phyloP scores from a whole-genome alignment of 176 grass and related monocot species.

The Hordeum vulgare region MorexV3_pseudomolecules_assembly NC_058520.1:127232066-127232565 shows the following conservation, averaged over 20 bases:
- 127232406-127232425: constrained; percentile 21
- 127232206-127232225: too few relatives aligned
- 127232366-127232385: neutral
- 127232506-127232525: constrained; percentile 78
- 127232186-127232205: neutral
- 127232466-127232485: constrained; percentile 50
- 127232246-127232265: neutral
- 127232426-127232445: constrained; percentile 70
- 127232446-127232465: constrained; percentile 63
- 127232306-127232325: neutral
- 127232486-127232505: constrained; percentile 63
- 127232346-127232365: neutral
- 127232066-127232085: neutral
- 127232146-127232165: neutral
- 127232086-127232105: neutral
- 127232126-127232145: neutral
- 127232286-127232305: neutral
- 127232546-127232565: constrained; percentile 76
- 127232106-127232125: neutral
- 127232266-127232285: neutral
- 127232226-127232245: neutral
- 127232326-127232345: neutral
- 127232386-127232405: neutral
- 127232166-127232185: neutral
- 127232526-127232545: constrained; percentile 32